Percentiles rank a stretch among this genome's conserved stretches.
Evolutionary conservation across 495 filamentous ascomycete genomes (phyloP).

Genomic region (Saxophila tyrrhenica): DNA sequence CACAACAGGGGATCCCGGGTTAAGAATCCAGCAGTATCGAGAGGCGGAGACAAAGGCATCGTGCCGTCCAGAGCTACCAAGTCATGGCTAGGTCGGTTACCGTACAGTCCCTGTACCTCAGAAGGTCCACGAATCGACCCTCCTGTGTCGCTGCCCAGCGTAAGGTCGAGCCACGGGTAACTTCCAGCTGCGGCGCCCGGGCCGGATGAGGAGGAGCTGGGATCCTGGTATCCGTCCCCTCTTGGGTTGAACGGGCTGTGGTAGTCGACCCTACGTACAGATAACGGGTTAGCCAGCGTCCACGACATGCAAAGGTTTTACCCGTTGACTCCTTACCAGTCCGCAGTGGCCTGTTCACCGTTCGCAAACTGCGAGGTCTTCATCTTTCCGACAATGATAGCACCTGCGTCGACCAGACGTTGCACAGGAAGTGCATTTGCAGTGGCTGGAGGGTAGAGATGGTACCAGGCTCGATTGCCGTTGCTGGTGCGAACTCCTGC

Average conservation of each 20-base stretch:
- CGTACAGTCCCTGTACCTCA: slow-evolving; percentile 38
- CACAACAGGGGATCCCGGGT: slow-evolving; percentile 19
- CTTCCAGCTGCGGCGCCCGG: slow-evolving; percentile 21
- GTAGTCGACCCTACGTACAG: not conserved
- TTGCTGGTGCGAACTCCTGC: slow-evolving; percentile 42
- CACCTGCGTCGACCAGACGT: slow-evolving; percentile 48
- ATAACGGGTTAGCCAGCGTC: not conserved
- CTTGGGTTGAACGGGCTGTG: slow-evolving; percentile 24
- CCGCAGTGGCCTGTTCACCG: slow-evolving; percentile 40
- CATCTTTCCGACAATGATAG: slow-evolving; percentile 47
- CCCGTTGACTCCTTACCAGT: slow-evolving; percentile 26
- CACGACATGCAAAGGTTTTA: not conserved
- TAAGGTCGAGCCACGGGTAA: slow-evolving; percentile 29
- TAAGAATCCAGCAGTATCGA: slow-evolving; percentile 38
- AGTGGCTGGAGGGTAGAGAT: slow-evolving; percentile 38
- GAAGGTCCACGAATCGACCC: slow-evolving; percentile 39
- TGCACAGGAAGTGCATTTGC: slow-evolving; percentile 40
- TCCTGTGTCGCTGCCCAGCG: slow-evolving; percentile 32
- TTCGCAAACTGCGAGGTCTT: slow-evolving; percentile 51
- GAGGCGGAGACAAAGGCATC: slow-evolving; percentile 35
- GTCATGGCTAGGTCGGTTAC: slow-evolving; percentile 40
- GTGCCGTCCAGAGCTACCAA: slow-evolving; percentile 34
- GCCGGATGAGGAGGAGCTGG: slow-evolving; percentile 24
- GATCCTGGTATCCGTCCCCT: slow-evolving; percentile 31
- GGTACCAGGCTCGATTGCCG: slow-evolving; percentile 46